Evolutionary conservation across 208 protist genomes (phyloP), one percentile per base, ranked within the genome.

Genomic region (Leishmania amazonensis): DNA sequence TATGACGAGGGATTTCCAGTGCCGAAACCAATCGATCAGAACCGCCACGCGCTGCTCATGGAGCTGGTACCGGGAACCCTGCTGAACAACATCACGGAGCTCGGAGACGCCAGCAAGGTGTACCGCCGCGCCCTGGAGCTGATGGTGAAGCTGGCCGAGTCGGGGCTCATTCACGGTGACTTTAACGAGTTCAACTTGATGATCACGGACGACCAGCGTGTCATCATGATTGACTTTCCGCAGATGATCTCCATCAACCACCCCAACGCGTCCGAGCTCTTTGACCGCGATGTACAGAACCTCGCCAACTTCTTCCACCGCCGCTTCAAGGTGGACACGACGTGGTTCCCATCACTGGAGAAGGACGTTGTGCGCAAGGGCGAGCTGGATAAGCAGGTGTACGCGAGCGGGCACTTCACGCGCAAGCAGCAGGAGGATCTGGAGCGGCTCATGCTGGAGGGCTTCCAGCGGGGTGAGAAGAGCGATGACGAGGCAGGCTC

Each of bases 141-240:
- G 17, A 97, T 99, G 79, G 88, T 99, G 35, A 89, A 92, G 81
- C 90, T 99, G 5, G 99, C 96, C 2, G 86, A 96, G 81, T 87
- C 95, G 53, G 99, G 99, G 15, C 92, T 99, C 28, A 98, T 99
- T 65, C 99, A 99, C 87, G 94, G 99, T 75, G 99, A 99, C 90
- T 99, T 99, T 87, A 99, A 99, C 87, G 99, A 99, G 89, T 99
- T 99, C 90, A 99, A 99, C 86, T 73, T 99, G 9, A 97, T 99
- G 81, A 89, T 99, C 60, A 96, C 90, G 24, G 93, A 99, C 6
- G 91, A 99, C 7, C 90, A 96, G 86, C 87, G 92, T 13, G 88
- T 99, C 2, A 93, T 97, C 19, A 83, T 99, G 45, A 99, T 99
- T 90, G 99, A 99, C 89, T 99, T 99, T 76, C 99, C 99, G 47